Percentiles rank a stretch among this genome's conserved stretches.
Evolutionary conservation across 495 filamentous ascomycete species (phyloP).

Genomic region (Daldinia childiae): DNA sequence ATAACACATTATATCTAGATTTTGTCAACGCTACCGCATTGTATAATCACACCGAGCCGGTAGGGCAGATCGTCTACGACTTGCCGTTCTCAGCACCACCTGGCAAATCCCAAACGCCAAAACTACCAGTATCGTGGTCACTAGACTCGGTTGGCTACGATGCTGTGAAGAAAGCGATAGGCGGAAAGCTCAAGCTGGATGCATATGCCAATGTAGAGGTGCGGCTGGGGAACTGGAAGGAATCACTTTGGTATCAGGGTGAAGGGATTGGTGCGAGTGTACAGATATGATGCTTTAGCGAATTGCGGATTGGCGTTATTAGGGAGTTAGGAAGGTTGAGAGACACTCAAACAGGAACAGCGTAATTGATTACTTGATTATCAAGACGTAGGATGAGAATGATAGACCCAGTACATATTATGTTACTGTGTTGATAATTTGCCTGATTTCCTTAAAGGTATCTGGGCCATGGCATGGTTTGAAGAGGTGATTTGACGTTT

Average conservation of each 20-base stretch:
- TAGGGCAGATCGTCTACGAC: slow-evolving; percentile 79
- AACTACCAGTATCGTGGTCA: slow-evolving; percentile 81
- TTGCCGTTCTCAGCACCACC: slow-evolving; percentile 81
- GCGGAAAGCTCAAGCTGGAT: slow-evolving; percentile 79
- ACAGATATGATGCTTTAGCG: slow-evolving; percentile 57
- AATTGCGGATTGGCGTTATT: slow-evolving; percentile 23
- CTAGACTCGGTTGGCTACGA: slow-evolving; percentile 83
- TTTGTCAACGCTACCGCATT: slow-evolving; percentile 83
- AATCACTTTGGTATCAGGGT: slow-evolving; percentile 74
- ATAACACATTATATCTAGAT: slow-evolving; percentile 77
- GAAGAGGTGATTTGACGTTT: neutral
- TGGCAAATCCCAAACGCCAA: slow-evolving; percentile 72
- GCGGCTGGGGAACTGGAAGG: slow-evolving; percentile 74
- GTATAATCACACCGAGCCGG: slow-evolving; percentile 79
- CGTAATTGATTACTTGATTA: slow-evolving; percentile 20
- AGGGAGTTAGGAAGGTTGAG: slow-evolving; percentile 2
- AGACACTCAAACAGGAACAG: slow-evolving; percentile 2
- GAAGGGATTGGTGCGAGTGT: slow-evolving; percentile 79
- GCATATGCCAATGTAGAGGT: slow-evolving; percentile 78
- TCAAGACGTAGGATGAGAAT: slow-evolving; percentile 1
- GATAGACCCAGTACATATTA: neutral
- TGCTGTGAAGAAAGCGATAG: slow-evolving; percentile 81
- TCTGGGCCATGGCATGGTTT: no score
- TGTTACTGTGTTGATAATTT: neutral
- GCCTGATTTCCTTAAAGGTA: neutral